phyloP scores from a whole-genome alignment of 441 rosid genomes.

The Geranium incanum region DNA sequence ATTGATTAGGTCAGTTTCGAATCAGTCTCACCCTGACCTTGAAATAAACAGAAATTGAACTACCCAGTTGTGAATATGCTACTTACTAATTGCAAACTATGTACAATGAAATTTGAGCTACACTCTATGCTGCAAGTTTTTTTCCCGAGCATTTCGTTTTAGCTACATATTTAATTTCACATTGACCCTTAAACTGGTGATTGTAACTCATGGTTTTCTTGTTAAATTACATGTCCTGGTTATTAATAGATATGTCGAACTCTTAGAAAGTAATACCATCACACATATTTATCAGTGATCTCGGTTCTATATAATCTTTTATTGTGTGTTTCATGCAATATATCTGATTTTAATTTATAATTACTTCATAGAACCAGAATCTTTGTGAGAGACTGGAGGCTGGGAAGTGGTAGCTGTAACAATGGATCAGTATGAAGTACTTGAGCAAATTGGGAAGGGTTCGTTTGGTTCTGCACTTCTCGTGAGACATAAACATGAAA shows the following conservation, averaged over 20 bases:
- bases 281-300: background rate
- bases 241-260: background rate
- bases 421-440: conserved; percentile 94
- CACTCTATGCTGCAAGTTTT: too few relatives aligned
- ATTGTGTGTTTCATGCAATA: background rate
- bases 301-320: background rate
- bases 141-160: background rate
- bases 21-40: background rate
- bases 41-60: background rate
- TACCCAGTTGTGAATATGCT: background rate
- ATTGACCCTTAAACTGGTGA: background rate
- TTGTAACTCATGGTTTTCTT: background rate
- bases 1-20: background rate
- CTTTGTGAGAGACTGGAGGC: background rate
- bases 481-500: conserved; percentile 92
- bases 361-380: background rate
- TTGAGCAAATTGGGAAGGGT: conserved; percentile 96
- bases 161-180: background rate
- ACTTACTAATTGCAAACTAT: background rate
- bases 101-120: background rate
- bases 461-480: conserved; percentile 99
- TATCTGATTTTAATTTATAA: background rate
- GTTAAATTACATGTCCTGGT: background rate
- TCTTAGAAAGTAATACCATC: background rate
- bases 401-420: background rate